Base-by-base conservation (phyloP, 345 rosid species). In the Xanthoceras sorbifolium region DNA sequence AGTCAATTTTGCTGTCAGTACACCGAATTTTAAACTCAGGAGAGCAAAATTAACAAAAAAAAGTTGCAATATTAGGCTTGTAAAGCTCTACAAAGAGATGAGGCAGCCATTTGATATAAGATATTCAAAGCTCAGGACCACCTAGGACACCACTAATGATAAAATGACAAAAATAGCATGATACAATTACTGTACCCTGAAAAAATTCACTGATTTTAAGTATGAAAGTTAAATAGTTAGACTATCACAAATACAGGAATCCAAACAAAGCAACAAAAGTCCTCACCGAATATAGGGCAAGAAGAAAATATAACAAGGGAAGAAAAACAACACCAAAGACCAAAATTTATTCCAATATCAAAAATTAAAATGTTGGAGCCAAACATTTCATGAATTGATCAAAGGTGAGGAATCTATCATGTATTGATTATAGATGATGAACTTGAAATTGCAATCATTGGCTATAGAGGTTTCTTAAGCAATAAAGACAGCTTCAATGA, bases 251-350 rank as follows among this genome's bases (percentile, higher is more conserved):
- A 67, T 14, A 14, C 9, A 25, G 22, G 28, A 26, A 67, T 44
- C 34, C 25, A 67, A 44, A 68, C 59, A 46, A 68, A 25, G 72
- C 18, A 68, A 68, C 59, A 26, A 68, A 46, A 14, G 55, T 20
- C 26, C 22, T 18, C 5, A 10, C 26, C 48, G 25, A 22, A 15
- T 36, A 20, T 11, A 44, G 22, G 57, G 15, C 54, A 28, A 28
- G 7, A 36, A 67, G 25, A 42, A 67, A 22, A 42, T 42, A 42
- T 0, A 42, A 42, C 42, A 42, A 42, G 12, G 9, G 42, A n/a
- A 26, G 22, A 20, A 50, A 48, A 28, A 48, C 61, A 48, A 48
- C 20, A 48, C 15, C 60, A 48, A 44, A 69, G 17, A 69, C 61
- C 26, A 50, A 46, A 69, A 28, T 50, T 29, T 28, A 26, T 15